Conservation (phyloP, 495 filamentous ascomycete species). For the Physcia stellaris region DNA sequence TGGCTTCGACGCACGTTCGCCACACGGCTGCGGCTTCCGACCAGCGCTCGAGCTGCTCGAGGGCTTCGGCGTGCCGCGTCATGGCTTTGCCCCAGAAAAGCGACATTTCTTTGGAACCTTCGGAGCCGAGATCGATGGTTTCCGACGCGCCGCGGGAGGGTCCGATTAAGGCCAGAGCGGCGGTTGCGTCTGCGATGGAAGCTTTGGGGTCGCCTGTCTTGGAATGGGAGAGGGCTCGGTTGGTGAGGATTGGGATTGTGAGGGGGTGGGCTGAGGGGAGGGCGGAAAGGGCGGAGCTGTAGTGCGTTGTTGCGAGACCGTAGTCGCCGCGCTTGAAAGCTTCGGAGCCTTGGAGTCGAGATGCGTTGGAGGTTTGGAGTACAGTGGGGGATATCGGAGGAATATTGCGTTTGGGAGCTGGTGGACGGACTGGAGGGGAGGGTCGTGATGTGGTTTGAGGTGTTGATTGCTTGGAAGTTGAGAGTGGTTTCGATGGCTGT, state of each 20-base stretch:
- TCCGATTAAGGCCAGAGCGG: slow-evolving; percentile 69
- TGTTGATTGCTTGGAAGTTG: slow-evolving; percentile 24
- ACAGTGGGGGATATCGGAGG: slow-evolving; percentile 53
- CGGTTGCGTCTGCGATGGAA: slow-evolving; percentile 70
- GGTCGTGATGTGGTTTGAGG: slow-evolving; percentile 28
- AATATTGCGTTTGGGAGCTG: slow-evolving; percentile 46
- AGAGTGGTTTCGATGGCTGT: slow-evolving; percentile 17
- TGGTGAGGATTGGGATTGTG: slow-evolving; percentile 73
- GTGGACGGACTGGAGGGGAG: slow-evolving; percentile 24
- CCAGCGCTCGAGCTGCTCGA: slow-evolving; percentile 95
- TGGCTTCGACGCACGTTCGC: slow-evolving; percentile 68
- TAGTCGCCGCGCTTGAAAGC: slow-evolving; percentile 94
- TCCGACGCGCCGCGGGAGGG: slow-evolving; percentile 64
- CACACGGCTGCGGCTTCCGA: slow-evolving; percentile 65
- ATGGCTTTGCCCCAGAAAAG: slow-evolving; percentile 87
- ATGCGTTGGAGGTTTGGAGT: slow-evolving; percentile 55
- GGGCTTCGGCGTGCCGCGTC: slow-evolving; percentile 84
- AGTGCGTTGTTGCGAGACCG: slow-evolving; percentile 66
- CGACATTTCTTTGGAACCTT: slow-evolving; percentile 71
- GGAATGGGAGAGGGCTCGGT: slow-evolving; percentile 76
- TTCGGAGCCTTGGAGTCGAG: slow-evolving; percentile 65
- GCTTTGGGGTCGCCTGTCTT: slow-evolving; percentile 84
- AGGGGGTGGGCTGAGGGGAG: slow-evolving; percentile 76
- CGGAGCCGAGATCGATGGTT: slow-evolving; percentile 51
- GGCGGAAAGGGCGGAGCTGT: slow-evolving; percentile 57